phyloP scores from a whole-genome alignment of 1,139 yeast species.

The Oligophagozyma castellii region DNA sequence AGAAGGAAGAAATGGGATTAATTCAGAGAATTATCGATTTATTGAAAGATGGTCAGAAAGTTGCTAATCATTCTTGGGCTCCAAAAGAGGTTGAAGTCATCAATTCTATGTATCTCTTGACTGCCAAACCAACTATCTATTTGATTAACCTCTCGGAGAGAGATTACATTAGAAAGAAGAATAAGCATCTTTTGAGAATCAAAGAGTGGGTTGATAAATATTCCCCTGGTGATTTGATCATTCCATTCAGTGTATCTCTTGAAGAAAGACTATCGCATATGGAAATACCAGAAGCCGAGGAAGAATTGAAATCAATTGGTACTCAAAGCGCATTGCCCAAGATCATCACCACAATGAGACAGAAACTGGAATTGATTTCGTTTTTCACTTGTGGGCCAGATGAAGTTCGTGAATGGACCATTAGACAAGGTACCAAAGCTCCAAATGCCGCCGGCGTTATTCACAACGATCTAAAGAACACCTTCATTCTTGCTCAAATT shows the following conservation, averaged over 20 bases:
- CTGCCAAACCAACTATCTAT: slow-evolving; percentile 94
- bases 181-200: slow-evolving; percentile 79
- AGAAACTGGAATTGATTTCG: slow-evolving; percentile 67
- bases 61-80: slow-evolving; percentile 84
- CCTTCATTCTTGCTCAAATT: slow-evolving; percentile 69
- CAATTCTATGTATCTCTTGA: slow-evolving; percentile 74
- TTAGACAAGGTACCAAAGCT: slow-evolving; percentile 72
- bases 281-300: slow-evolving; percentile 87
- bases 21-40: slow-evolving; percentile 64
- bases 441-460: slow-evolving; percentile 86
- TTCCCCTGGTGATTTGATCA: slow-evolving; percentile 91
- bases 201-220: slow-evolving; percentile 93
- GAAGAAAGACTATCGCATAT: slow-evolving; percentile 88
- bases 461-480: slow-evolving; percentile 66
- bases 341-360: slow-evolving; percentile 73
- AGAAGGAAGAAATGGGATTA: slow-evolving; percentile 80
- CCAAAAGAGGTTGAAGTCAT: slow-evolving; percentile 81
- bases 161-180: slow-evolving; percentile 94
- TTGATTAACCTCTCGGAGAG: slow-evolving; percentile 87
- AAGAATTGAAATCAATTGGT: slow-evolving; percentile 76
- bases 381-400: slow-evolving; percentile 79
- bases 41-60: slow-evolving; percentile 76
- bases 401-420: slow-evolving; percentile 84
- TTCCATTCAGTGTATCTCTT: slow-evolving; percentile 84
- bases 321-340: slow-evolving; percentile 81